Base-by-base conservation (phyloP, 129 eudicot genomes). In the Lactuca sativa region DNA sequence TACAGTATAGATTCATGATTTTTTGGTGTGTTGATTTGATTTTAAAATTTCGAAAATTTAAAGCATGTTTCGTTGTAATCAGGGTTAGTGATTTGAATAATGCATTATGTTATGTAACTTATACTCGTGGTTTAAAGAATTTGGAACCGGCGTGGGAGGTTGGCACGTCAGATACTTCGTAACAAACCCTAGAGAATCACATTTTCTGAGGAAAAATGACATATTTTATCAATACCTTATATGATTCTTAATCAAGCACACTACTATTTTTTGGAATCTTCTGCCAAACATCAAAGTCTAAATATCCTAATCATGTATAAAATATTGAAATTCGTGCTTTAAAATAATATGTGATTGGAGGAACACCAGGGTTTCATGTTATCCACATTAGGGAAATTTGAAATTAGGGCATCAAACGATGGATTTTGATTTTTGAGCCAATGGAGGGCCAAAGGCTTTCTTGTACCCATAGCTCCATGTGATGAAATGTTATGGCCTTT, bases 61-160 rank as follows among this genome's bases (percentile, higher is more conserved):
- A 9, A 14, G 12, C n/a, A 10, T 10, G 58, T 70, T 70, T 57
- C 15, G 32, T 59, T 47, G 36, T 44, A 71, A 32, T 58, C 33
- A 8, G 41, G n/a, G 9, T 47, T 47, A 10, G 4, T 37, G 66
- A 33, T 61, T 36, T 15, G 7, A 61, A 61, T 37, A 4, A 7
- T 61, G 66, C 14, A 62, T 38, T 47, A 47, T 47, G 15, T 3
- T 47, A 47, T 47, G 15, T 47, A 47, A 47, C 52, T 47, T 47
- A 9, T 8, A 47, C 12, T 47, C 15, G n/a, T 12, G 3, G 52
- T 47, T 47, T 47, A 4, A 36, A 47, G 9, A 40, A 40, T 40
- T 12, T 12, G 52, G 3, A 12, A 47, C 12, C 12, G 0, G 52
- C 12, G 5, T 47, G 30, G 30, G 30, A 25, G 30, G 30, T 25